A percentile compares a stretch with the other conserved stretches of the same genome.
These are phyloP conservation scores for Epichloe uncinata DNA, from an alignment of 2,329 filamentous ascomycete genomes.

Conservation along the genomic window DNA sequence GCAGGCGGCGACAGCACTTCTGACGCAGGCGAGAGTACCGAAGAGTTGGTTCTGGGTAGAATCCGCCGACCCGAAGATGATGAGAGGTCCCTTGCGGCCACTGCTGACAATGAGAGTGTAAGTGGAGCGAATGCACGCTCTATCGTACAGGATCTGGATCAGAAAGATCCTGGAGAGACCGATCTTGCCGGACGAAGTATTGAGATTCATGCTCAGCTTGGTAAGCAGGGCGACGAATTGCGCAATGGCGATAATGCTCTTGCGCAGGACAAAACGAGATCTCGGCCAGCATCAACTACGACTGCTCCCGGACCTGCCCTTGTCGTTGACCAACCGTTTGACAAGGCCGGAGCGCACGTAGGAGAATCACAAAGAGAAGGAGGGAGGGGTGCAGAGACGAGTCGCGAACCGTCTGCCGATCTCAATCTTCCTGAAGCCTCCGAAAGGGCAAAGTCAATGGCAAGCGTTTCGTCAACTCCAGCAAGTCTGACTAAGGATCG, in stretches of 20 bases:
- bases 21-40: constrained; percentile 26
- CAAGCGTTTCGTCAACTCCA: constrained; percentile 29
- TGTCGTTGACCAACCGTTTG: not conserved
- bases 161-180: constrained; percentile 8
- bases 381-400: constrained; percentile 2
- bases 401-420: constrained; percentile 3
- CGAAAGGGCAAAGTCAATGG: constrained; percentile 26
- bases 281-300: not conserved
- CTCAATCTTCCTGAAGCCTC: constrained; percentile 11
- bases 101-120: constrained; percentile 39
- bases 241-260: not conserved
- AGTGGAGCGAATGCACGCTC: constrained; percentile 25
- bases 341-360: not conserved
- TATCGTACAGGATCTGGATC: not conserved
- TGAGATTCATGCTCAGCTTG: constrained; percentile 27
- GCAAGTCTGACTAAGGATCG: constrained; percentile 43
- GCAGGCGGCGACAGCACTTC: constrained; percentile 1
- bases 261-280: not conserved
- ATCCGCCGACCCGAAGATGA: constrained; percentile 26
- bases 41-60: constrained; percentile 29
- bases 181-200: constrained; percentile 15
- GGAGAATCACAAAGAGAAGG: not conserved
- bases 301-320: not conserved
- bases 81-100: constrained; percentile 42
- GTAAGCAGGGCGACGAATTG: constrained; percentile 6